Conservation (phyloP, 1,284 basidiomycete species). For the Leccinum subrobustum region DNA sequence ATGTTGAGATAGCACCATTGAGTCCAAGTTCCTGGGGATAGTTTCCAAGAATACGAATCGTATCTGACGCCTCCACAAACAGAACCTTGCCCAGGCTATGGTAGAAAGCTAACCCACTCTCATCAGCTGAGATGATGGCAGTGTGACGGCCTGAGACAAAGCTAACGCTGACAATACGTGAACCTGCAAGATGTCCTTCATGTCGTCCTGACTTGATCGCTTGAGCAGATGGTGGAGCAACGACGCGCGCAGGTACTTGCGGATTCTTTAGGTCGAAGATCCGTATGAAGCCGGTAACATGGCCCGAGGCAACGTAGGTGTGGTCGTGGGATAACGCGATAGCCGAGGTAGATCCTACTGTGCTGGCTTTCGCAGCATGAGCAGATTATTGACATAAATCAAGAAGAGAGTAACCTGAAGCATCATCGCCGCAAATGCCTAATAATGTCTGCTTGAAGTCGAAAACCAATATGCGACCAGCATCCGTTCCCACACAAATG, state of each 20-base stretch:
- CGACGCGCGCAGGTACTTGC: conserved; percentile 62
- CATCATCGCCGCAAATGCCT: conserved; percentile 72
- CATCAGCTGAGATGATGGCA: conserved; percentile 90
- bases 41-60: conserved; percentile 89
- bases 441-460: conserved; percentile 88
- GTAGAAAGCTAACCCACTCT: conserved; percentile 91
- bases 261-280: conserved; percentile 82
- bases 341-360: conserved; percentile 83
- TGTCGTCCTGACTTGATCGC: conserved; percentile 79
- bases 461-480: conserved; percentile 81
- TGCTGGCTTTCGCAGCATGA: conserved; percentile 45
- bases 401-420: conserved; percentile 50
- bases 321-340: conserved; percentile 92
- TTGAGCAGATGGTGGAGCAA: conserved; percentile 67
- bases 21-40: conserved; percentile 63
- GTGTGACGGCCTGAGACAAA: conserved; percentile 96
- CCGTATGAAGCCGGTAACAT: conserved; percentile 82
- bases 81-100: conserved; percentile 94
- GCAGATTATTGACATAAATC: conserved; percentile 10
- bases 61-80: conserved; percentile 94
- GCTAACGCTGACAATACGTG: conserved; percentile 81
- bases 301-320: conserved; percentile 90
- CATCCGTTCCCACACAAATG: conserved; percentile 86
- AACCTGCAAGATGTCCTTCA: conserved; percentile 90
- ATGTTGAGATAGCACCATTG: conserved; percentile 8